phyloP scores from a whole-genome alignment of 1,284 basidiomycete species.

The Agroathelia rolfsii region DNA sequence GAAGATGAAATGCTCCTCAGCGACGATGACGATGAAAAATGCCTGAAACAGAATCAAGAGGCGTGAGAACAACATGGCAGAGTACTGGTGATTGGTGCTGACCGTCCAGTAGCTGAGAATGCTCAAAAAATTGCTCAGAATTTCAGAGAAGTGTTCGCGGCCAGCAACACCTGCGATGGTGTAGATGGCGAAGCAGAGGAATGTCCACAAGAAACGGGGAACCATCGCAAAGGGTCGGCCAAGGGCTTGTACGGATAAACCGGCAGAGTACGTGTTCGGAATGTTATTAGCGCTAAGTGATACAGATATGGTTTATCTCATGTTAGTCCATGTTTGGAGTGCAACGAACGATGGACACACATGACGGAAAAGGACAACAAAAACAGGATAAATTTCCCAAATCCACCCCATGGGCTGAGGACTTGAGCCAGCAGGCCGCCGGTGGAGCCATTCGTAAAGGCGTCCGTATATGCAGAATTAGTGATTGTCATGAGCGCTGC shows the following conservation, averaged over 20 bases:
- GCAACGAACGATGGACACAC: conserved; percentile 17
- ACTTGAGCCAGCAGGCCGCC: conserved; percentile 36
- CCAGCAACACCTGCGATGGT: conserved; percentile 55
- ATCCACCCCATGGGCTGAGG: conserved; percentile 35
- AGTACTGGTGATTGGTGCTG: too few relatives aligned
- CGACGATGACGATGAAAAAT: conserved; percentile 48
- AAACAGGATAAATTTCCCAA: conserved; percentile 51
- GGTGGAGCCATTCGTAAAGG: conserved; percentile 34
- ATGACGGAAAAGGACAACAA: conserved; percentile 45
- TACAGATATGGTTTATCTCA: conserved; percentile 2
- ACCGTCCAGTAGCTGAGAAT: conserved; percentile 60
- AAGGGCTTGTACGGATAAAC: conserved; percentile 46
- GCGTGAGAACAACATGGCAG: too few relatives aligned
- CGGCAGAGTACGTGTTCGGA: conserved; percentile 49
- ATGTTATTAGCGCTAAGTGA: conserved; percentile 42
- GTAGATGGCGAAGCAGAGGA: conserved; percentile 42
- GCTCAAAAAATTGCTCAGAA: conserved; percentile 42
- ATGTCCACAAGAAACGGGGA: conserved; percentile 52
- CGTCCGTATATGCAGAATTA: conserved; percentile 37
- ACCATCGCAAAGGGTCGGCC: conserved; percentile 43
- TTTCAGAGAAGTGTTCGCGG: conserved; percentile 47
- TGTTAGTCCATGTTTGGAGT: neutral
- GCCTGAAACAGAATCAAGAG: too few relatives aligned
- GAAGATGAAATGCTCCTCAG: conserved; percentile 52
- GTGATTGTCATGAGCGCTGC: conserved; percentile 48